Conservation (phyloP, 352 stramenopile species). For the Pythium aristosporum region DNA sequence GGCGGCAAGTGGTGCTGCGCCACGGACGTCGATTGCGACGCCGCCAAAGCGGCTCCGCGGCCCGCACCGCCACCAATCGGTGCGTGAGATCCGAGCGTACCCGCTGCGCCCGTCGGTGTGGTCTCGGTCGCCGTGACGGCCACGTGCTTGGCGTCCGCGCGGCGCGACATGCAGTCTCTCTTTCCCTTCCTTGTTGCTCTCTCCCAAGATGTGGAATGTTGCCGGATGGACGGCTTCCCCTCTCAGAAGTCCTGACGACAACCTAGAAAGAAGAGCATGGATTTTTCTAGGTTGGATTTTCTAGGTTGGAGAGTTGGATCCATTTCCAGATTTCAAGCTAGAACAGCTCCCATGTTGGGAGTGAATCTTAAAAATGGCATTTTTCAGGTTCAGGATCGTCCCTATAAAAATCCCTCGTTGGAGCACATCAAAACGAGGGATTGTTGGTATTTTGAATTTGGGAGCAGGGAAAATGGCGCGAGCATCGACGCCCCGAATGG, state of each 20-base stretch:
- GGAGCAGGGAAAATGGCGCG: slow-evolving; percentile 9
- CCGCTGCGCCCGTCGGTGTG: neutral
- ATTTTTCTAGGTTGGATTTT: slow-evolving; percentile 1
- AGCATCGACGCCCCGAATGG: neutral
- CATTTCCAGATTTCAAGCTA: too few relatives aligned
- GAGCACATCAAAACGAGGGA: slow-evolving; percentile 3
- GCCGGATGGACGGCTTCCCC: neutral
- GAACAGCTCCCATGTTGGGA: neutral
- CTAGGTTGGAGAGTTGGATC: neutral
- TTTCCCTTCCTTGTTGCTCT: neutral
- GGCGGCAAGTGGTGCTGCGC: slow-evolving; percentile 6
- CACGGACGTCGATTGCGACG: neutral
- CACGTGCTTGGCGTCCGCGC: slow-evolving; percentile 13
- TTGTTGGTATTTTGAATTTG: slow-evolving; percentile 17
- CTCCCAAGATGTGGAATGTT: slow-evolving; percentile 1
- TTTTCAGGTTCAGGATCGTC: too few relatives aligned
- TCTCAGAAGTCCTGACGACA: neutral
- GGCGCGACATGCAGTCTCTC: slow-evolving; percentile 10
- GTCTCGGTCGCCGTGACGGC: slow-evolving; percentile 1
- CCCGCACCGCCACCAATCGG: neutral
- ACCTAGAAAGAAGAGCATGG: neutral
- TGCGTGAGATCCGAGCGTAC: neutral
- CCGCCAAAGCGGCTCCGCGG: neutral
- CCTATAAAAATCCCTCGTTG: slow-evolving; percentile 4
- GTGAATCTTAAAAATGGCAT: too few relatives aligned